Percentiles rank a stretch among this genome's conserved stretches.
phyloP scores from a whole-genome alignment of 2,329 filamentous ascomycete species.

The Diplodia sapinea region DNA sequence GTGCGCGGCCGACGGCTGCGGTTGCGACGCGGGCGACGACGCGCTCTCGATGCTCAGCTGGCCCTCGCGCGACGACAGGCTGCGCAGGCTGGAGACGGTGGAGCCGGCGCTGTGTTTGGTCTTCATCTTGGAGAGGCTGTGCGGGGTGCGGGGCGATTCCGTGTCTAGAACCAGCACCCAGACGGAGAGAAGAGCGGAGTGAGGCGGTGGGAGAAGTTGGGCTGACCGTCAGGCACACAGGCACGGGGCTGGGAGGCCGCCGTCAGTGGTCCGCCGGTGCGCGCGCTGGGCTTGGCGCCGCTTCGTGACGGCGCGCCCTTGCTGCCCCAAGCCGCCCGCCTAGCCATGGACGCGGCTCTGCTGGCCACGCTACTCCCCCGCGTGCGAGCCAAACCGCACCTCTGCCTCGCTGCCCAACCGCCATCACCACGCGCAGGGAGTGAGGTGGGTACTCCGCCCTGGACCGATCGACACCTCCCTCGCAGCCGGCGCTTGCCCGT shows the following conservation, averaged over 20 bases:
- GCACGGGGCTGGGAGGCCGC: neutral
- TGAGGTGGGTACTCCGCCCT: constrained; percentile 3
- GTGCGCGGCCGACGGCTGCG: neutral
- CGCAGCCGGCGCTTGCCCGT: constrained; percentile 1
- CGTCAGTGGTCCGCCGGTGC: constrained; percentile 1
- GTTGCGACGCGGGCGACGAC: constrained; percentile 11
- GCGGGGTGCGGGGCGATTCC: constrained; percentile 11
- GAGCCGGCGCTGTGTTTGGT: constrained; percentile 7
- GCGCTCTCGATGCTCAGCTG: constrained; percentile 24
- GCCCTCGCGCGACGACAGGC: constrained; percentile 25
- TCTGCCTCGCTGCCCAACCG: neutral
- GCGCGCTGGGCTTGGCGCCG: neutral
- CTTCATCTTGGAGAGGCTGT: constrained; percentile 21
- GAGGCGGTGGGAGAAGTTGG: constrained; percentile 2
- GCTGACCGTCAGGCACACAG: constrained; percentile 5
- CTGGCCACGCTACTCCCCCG: neutral
- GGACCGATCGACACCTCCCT: constrained; percentile 16
- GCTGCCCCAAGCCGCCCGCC: neutral
- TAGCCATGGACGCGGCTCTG: constrained; percentile 12
- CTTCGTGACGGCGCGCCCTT: neutral
- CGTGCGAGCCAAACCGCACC: constrained; percentile 6
- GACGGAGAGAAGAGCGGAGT: neutral
- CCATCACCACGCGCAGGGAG: constrained; percentile 1
- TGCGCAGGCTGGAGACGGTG: constrained; percentile 22
- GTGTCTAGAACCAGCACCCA: constrained; percentile 2